Percentiles rank a stretch among this genome's conserved stretches.
phyloP scores from a whole-genome alignment of 352 stramenopile species.

The Globisporangium splendens region DNA sequence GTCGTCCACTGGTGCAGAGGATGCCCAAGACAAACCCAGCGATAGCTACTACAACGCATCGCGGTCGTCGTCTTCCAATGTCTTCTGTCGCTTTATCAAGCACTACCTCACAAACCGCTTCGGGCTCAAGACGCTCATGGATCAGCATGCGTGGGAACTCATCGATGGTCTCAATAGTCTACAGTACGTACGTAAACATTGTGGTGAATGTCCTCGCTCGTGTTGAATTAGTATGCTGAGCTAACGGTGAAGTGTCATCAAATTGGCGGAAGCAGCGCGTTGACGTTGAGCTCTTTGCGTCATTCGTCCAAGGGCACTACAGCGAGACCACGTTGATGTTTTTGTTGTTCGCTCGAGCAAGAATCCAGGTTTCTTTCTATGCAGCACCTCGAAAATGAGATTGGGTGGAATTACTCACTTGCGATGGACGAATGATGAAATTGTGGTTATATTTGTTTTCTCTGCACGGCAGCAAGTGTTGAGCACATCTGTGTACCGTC shows the following conservation, averaged over 20 bases:
- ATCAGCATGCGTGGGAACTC: conserved; percentile 59
- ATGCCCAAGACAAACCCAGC: neutral
- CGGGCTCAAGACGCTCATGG: conserved; percentile 52
- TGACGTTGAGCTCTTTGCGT: conserved; percentile 58
- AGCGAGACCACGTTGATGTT: conserved; percentile 42
- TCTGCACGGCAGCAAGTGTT: conserved; percentile 16
- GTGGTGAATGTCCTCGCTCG: neutral
- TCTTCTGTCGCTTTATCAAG: conserved; percentile 43
- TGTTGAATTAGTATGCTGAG: neutral
- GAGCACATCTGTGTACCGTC: conserved; percentile 24
- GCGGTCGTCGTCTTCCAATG: conserved; percentile 4
- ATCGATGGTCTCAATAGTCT: conserved; percentile 39
- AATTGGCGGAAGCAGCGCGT: conserved; percentile 18
- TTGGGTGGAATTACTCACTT: too few species aligned
- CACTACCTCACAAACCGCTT: conserved; percentile 69
- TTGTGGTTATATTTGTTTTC: neutral
- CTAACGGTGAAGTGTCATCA: too few species aligned
- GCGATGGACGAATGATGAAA: too few species aligned
- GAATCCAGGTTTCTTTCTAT: conserved; percentile 34
- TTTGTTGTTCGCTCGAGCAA: conserved; percentile 46
- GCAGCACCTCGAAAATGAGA: too few species aligned
- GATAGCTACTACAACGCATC: conserved; percentile 11
- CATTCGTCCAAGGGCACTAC: conserved; percentile 55
- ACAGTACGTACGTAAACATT: conserved; percentile 27
- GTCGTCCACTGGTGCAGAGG: neutral